Percentiles rank a stretch among this genome's conserved stretches.
phyloP scores from a whole-genome alignment of 129 eudicot species.

The Pulicaria dysenterica region DNA sequence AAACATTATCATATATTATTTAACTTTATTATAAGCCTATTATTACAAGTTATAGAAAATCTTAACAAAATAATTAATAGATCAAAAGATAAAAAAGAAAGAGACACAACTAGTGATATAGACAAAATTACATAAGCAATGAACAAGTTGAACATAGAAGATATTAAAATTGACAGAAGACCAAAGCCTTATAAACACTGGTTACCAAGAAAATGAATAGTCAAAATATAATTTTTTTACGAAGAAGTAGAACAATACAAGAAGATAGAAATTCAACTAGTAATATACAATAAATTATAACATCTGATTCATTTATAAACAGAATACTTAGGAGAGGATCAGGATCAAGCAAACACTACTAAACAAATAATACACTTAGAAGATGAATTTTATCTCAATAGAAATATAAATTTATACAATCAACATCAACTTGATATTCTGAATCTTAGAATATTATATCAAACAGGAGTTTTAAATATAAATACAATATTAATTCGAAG shows the following conservation, averaged over 20 bases:
- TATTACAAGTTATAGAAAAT: background rate
- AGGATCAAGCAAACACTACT: no score
- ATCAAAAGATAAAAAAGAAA: background rate
- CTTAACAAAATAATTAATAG: background rate
- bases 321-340: constrained; percentile 8
- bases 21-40: background rate
- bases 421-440: no score
- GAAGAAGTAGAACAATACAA: background rate
- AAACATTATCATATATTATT: background rate
- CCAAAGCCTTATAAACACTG: background rate
- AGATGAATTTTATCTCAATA: no score
- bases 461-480: no score
- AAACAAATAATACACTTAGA: no score
- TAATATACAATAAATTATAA: background rate
- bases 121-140: background rate
- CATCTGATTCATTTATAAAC: background rate
- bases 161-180: background rate
- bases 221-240: background rate
- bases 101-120: background rate
- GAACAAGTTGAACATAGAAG: background rate
- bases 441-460: no score
- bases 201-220: constrained; percentile 1
- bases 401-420: no score
- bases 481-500: no score
- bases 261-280: constrained; percentile 14